Evolutionary conservation across 1,139 yeast genomes (phyloP).

Genomic region (Diutina catenulata): DNA sequence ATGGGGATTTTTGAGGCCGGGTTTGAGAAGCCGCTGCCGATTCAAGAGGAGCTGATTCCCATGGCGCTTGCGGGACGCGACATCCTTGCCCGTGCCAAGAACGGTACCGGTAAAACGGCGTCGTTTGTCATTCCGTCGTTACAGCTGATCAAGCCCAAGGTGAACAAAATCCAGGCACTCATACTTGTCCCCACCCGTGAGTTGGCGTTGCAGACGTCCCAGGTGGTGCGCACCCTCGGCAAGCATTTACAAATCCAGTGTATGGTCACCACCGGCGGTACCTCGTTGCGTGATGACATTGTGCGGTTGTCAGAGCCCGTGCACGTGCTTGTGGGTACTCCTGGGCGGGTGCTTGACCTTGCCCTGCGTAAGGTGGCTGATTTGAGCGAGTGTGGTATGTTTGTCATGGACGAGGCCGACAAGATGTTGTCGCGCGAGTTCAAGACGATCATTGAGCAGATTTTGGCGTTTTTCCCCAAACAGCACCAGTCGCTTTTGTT

Average conservation of each 20-base stretch:
- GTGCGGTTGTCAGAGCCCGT: constrained; percentile 87
- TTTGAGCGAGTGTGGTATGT: constrained; percentile 75
- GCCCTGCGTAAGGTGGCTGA: constrained; percentile 85
- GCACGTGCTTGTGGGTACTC: constrained; percentile 86
- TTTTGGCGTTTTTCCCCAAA: constrained; percentile 68
- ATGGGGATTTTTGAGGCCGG: constrained; percentile 99
- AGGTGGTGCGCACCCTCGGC: constrained; percentile 94
- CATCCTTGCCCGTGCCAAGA: constrained; percentile 93
- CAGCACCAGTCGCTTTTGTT: constrained; percentile 79
- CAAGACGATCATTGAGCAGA: constrained; percentile 78
- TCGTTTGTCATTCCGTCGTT: constrained; percentile 86
- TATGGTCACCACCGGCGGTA: constrained; percentile 99
- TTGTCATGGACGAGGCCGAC: constrained; percentile 98
- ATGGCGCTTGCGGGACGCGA: constrained; percentile 94
- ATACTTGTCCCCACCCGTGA: constrained; percentile 92
- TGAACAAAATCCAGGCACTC: constrained; percentile 77
- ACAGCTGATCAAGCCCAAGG: constrained; percentile 74
- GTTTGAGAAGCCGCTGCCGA: constrained; percentile 95
- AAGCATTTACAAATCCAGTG: constrained; percentile 86
- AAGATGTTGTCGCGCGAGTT: constrained; percentile 91
- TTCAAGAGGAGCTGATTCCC: constrained; percentile 96
- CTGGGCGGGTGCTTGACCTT: constrained; percentile 92
- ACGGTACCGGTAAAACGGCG: constrained; percentile 98
- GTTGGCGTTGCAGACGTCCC: constrained; percentile 93
- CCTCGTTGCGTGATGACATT: constrained; percentile 87